Base-by-base conservation (phyloP, 1,284 basidiomycete genomes). In the Melampsora abietis-canadensis region DNA sequence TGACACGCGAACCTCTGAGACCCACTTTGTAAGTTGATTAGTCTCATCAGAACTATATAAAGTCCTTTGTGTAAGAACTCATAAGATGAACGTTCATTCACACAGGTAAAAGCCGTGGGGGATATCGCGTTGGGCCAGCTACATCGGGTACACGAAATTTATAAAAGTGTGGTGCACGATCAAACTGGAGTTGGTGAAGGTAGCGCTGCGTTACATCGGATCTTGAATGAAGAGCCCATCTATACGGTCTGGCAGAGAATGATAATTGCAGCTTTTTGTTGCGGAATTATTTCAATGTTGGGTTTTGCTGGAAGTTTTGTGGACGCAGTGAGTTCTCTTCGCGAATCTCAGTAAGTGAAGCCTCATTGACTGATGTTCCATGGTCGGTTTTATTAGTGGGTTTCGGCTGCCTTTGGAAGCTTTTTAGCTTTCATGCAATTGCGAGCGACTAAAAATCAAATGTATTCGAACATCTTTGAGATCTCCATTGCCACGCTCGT, bases 391-490 rank as follows among this genome's bases (percentile, higher is more conserved):
- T 1, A n/a, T 30, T n/a, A 66, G 85, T 87, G 89, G 84, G 86
- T 92, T 67, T 88, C 89, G 76, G 92, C 90, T 1, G 81, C 84
- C 2, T 88, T 88, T 77, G 90, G 90, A 4, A 86, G 86, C 67
- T 80, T 88, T 62, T 82, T 93, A 65, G 88, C 90, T 78, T 91
- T 89, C 80, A 84, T 92, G 60, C 90, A 91, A 37, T 83, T 92
- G 65, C 87, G 89, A 4, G 90, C 91, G 7, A 86, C 87, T 75
- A 91, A 90, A 81, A 91, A 89, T 78, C 85, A 89, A 1, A 88
- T 91, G 82, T 93, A 92, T 81, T 90, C 90, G 6, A 92, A 92
- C 79, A 90, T 94, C 73, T 93, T 92, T 79, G 92, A 93, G 80
- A 92, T 93, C 79, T 89, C 90, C 0, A 87, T 89, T 7, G 88